Conservation (phyloP, 163 green algal species). For the Chlorella variabilis region DNA sequence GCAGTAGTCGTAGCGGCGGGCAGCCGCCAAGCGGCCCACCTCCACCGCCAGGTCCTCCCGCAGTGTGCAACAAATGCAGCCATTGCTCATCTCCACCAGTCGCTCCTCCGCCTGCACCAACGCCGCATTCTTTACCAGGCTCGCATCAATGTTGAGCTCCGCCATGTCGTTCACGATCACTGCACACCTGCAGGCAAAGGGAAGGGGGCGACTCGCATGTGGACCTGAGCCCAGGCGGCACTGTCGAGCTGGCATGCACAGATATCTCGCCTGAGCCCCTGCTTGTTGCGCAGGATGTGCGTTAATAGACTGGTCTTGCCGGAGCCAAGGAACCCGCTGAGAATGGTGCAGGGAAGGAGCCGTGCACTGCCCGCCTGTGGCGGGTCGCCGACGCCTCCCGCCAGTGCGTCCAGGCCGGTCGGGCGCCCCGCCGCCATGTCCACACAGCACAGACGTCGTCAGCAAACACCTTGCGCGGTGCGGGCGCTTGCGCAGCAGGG, state of each 20-base stretch:
- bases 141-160: constrained; percentile 85
- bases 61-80: constrained; percentile 96
- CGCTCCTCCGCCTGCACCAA: constrained; percentile 19
- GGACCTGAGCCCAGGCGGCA: too few relatives aligned
- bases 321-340: constrained; percentile 79
- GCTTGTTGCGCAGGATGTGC: constrained; percentile 75
- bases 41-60: constrained; percentile 89
- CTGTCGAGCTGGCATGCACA: too few relatives aligned
- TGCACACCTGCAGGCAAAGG: constrained; percentile 52
- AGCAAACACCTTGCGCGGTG: too few relatives aligned
- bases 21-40: constrained; percentile 76
- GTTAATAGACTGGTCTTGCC: constrained; percentile 87
- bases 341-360: constrained; percentile 46
- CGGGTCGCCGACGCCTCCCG: too few relatives aligned
- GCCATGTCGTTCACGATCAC: constrained; percentile 95
- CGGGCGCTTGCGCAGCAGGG: too few relatives aligned
- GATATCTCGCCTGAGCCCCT: too few relatives aligned
- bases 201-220: too few relatives aligned
- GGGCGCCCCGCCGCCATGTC: too few relatives aligned
- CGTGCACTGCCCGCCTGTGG: not conserved
- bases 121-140: constrained; percentile 56
- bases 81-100: constrained; percentile 80
- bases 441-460: too few relatives aligned
- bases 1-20: constrained; percentile 65
- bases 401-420: too few relatives aligned